Base-by-base conservation (phyloP, 2,329 filamentous ascomycete genomes). In the Apiospora koreana region DNA sequence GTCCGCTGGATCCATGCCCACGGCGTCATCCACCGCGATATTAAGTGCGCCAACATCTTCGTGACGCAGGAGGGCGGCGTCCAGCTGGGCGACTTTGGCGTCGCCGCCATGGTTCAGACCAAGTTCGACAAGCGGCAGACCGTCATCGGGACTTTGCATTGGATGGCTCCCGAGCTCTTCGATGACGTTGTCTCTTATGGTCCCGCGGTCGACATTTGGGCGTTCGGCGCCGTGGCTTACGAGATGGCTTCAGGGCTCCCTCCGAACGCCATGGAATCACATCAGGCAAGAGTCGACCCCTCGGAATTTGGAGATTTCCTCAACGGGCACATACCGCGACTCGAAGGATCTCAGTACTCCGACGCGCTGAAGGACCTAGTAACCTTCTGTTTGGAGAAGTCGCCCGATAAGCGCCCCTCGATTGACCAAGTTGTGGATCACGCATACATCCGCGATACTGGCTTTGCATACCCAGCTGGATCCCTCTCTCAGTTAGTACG, bases 101-200 rank as follows among this genome's bases (percentile, higher is more conserved):
- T 96, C 65, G 92, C 93, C 31, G 93, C 92, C 64, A 89, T 94
- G 65, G 88, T 95, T 69, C 92, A 95, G 78, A 91, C 87, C 58
- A 91, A 93, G 74, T 87, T 91, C 69, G 91, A 93, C 76, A 96
- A 96, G 81, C 86, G 93, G 68, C 91, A 91, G 3, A 95, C 93
- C 0, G 91, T 95, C 67, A 92, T 95, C 69, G 93, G 93, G 25
- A 96, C 94, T 0, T 91, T 92, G 3, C 91, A 95, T 80, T 96
- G 93, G 92, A 95, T 96, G 93, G 92, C 94, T 0, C 93, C 92
- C 0, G 94, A 96, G 76, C 85, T 95, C 16, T 91, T 93, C 74
- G 88, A 91, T 69, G 84, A 87, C 45, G 84, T 87, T 3, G 85
- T 87, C 12, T 88, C 89, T 5, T 93, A 93, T 77, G 91, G 91